Base-by-base conservation (phyloP, 208 protist species). In the Wallacemonas sp. region DNA sequence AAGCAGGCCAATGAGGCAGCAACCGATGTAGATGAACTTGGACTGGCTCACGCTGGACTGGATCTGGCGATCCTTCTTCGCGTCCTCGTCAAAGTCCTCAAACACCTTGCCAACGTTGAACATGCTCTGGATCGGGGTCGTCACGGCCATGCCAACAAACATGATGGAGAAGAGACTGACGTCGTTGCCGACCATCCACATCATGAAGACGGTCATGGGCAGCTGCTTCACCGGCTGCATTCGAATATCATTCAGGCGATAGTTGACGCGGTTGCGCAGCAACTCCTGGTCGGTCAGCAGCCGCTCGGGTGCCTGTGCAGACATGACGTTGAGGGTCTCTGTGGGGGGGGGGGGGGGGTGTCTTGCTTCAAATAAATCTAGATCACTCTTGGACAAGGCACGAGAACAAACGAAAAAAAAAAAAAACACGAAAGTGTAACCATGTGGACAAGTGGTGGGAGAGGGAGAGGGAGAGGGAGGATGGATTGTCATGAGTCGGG, bases 161-260 rank as follows among this genome's bases (percentile, higher is more conserved):
- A 95, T 93, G 70, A 95, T 95, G 45, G 89, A 90, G 69, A 93
- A 95, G 39, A 95, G 91, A 65, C 82, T 89, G 14, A 95, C 81
- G 10, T 92, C 85, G 62, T 95, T 95, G 52, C 89, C 89, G 2
- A 91, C 84, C 89, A 95, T 95, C 79, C 81, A 95, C 86, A 95
- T 89, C 79, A 93, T 85, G 70, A 95, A 89, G 11, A 67, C 31
- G 11, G 79, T 95, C 89, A 95, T 95, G 18, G 89, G 89, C 41
- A 95, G 79, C 41, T 85, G 83, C 77, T 90, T 91, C 18, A 95
- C 61, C 1, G 89, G 89, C 71, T 89, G 76, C 41, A 86, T 33
- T 36, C 85, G 89, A 10, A 95, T 55, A 46, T 86, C 82, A 55
- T 83, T 89, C n/a, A 95, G 71, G 32, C 77, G 81, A 41, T 69